Percentiles rank a stretch among this genome's conserved stretches.
Conservation (phyloP, 345 rosid genomes). For the Pistacia vera region DNA sequence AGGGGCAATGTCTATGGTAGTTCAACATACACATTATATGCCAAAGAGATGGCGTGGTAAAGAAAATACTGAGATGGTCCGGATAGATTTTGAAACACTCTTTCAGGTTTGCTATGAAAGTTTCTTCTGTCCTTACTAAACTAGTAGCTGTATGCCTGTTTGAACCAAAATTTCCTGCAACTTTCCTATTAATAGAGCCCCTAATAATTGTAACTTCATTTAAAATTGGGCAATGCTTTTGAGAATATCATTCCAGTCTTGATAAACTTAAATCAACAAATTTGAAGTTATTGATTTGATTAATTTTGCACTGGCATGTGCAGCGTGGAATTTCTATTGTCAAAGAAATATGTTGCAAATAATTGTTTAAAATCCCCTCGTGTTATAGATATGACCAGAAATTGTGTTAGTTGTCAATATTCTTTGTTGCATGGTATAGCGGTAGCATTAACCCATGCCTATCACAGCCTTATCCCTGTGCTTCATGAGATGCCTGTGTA, state of each 20-base stretch:
- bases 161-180: slow-evolving; percentile 4
- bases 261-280: background rate
- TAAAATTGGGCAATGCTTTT: slow-evolving; percentile 5
- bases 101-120: slow-evolving; percentile 68
- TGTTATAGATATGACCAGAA: background rate
- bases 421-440: background rate
- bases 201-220: background rate
- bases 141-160: slow-evolving; percentile 1
- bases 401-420: background rate
- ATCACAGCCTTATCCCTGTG: background rate
- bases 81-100: slow-evolving; percentile 82
- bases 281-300: background rate
- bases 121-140: background rate
- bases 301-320: background rate
- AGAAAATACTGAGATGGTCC: slow-evolving; percentile 78
- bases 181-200: background rate
- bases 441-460: background rate
- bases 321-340: background rate
- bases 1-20: slow-evolving; percentile 86
- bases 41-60: slow-evolving; percentile 98
- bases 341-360: background rate
- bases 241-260: background rate
- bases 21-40: slow-evolving; percentile 93
- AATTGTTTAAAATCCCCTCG: background rate
- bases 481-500: background rate